These are phyloP conservation scores for Paramecium octaurelia DNA, from an alignment of 73 alveolate species.

Conservation along the genomic window DNA sequence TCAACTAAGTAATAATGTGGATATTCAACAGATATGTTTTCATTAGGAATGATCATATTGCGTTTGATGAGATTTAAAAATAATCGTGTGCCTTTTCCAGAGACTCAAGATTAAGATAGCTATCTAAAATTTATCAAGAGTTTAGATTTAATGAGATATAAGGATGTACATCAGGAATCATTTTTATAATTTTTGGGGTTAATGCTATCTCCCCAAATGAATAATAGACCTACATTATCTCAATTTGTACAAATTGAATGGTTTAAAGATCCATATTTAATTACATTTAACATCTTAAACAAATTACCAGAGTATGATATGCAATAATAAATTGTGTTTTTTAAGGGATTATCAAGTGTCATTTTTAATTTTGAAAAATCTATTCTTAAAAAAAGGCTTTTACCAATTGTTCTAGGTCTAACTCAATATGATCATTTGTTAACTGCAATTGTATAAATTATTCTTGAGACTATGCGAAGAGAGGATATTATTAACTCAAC, in stretches of 20 bases:
- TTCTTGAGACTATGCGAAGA: conserved; percentile 27
- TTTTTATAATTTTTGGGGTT: not conserved
- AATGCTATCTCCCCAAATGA: not conserved
- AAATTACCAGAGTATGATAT: conserved; percentile 36
- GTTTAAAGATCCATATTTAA: conserved; percentile 43
- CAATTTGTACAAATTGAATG: not conserved
- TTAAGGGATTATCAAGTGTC: conserved; percentile 10
- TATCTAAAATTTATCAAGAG: not conserved
- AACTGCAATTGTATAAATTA: not conserved
- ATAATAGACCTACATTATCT: not conserved
- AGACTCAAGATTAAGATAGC: not conserved
- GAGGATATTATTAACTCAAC: not conserved
- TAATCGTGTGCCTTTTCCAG: conserved; percentile 1
- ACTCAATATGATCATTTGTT: conserved; percentile 23
- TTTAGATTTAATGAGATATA: not conserved
- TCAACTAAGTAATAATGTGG: not conserved
- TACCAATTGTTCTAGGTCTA: conserved; percentile 3
- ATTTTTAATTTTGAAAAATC: conserved; percentile 23
- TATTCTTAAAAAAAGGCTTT: not conserved
- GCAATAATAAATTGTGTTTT: conserved; percentile 28
- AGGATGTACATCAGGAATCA: not conserved
- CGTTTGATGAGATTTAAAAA: not conserved
- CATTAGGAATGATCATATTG: conserved; percentile 17
- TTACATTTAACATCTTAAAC: conserved; percentile 15
- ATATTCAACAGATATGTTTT: not conserved